phyloP scores from a whole-genome alignment of 2,329 filamentous ascomycete species.

The Trichophyton verrucosum region DNA sequence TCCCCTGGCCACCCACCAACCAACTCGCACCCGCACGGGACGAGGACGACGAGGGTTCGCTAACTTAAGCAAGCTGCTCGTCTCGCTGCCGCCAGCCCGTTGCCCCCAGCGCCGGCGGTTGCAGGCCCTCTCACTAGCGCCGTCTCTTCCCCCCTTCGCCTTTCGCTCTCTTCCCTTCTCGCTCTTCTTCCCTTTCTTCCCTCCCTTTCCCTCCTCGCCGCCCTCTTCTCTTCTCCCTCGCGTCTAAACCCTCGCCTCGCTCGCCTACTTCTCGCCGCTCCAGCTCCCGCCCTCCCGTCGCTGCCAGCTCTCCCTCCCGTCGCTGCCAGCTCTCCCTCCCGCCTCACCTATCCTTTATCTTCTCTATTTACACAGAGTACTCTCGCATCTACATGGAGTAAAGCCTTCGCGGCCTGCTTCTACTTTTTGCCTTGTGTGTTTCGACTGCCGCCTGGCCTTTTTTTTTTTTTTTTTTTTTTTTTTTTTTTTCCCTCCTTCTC shows the following conservation, averaged over 20 bases:
- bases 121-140: neutral
- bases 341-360: no score
- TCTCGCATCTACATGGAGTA: no score
- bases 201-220: neutral
- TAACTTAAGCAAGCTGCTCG: no score
- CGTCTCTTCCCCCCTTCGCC: neutral
- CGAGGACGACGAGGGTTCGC: no score
- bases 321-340: neutral
- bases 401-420: neutral
- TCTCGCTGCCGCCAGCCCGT: neutral
- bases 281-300: no score
- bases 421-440: neutral
- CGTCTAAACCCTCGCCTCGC: neutral
- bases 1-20: no score
- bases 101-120: neutral
- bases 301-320: no score
- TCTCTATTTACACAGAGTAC: no score
- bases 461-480: constrained; percentile 12
- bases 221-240: neutral
- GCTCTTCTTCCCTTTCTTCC: neutral
- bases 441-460: constrained; percentile 1
- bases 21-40: no score
- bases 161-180: neutral
- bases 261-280: constrained; percentile 5
- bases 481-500: no score